A percentile compares a stretch with the other conserved stretches of the same genome.
Evolutionary conservation across 1,139 yeast species (phyloP).

Genomic region (Blastobotrys illinoisensis): DNA sequence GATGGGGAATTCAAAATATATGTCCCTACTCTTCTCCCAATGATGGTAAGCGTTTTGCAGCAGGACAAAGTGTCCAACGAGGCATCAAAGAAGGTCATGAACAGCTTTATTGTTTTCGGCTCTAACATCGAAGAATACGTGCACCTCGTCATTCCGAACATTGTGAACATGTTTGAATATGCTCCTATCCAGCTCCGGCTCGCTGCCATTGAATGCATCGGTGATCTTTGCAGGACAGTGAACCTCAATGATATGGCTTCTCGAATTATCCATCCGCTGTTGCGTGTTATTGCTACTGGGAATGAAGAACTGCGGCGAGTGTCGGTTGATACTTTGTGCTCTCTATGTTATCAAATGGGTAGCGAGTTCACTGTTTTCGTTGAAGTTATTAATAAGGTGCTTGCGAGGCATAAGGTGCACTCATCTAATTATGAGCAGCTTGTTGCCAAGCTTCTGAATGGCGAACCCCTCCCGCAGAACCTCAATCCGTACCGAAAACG

Average conservation of each 20-base stretch:
- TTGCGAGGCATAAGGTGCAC: constrained; percentile 59
- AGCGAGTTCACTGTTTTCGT: constrained; percentile 80
- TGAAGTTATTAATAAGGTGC: constrained; percentile 73
- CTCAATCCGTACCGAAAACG: constrained; percentile 47
- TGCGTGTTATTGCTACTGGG: constrained; percentile 57
- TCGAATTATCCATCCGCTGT: constrained; percentile 78
- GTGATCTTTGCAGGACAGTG: constrained; percentile 69
- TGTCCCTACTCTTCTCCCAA: constrained; percentile 70
- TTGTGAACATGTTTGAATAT: constrained; percentile 74
- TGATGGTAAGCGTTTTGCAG: constrained; percentile 71
- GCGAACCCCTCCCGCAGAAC: constrained; percentile 85
- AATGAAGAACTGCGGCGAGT: constrained; percentile 61
- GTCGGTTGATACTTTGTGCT: constrained; percentile 74
- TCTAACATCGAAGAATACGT: constrained; percentile 82
- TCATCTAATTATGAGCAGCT: constrained; percentile 76
- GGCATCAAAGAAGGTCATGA: constrained; percentile 71
- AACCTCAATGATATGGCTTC: constrained; percentile 85
- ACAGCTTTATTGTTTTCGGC: constrained; percentile 86
- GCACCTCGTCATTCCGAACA: constrained; percentile 78
- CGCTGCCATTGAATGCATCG: constrained; percentile 80
- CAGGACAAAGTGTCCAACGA: constrained; percentile 59
- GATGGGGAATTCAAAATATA: constrained; percentile 89
- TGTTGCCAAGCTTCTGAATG: constrained; percentile 69
- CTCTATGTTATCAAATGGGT: constrained; percentile 74
- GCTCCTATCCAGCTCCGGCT: constrained; percentile 54